Conservation (phyloP, 1,139 yeast genomes). For the Suhomyces terraborum region DNA sequence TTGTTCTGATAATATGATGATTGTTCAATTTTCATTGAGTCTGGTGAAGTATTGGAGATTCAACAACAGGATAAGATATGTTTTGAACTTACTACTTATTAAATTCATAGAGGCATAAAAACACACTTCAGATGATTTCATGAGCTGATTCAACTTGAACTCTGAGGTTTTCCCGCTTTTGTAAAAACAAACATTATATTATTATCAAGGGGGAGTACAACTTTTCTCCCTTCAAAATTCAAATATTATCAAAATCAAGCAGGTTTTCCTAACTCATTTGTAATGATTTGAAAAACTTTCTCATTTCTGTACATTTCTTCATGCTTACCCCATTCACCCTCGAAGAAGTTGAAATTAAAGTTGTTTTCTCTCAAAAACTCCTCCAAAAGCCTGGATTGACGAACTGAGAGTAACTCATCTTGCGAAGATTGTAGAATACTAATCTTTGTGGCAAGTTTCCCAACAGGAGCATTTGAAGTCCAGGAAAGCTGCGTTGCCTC, state of each 20-base stretch:
- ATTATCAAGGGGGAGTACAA: neutral
- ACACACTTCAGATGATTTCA: no score
- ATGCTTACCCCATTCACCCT: slow-evolving; percentile 36
- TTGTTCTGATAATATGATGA: no score
- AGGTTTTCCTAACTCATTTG: neutral
- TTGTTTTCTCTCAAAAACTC: slow-evolving; percentile 18
- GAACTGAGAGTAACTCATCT: slow-evolving; percentile 37
- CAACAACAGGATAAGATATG: no score
- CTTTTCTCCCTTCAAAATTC: neutral
- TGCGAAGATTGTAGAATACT: slow-evolving; percentile 32
- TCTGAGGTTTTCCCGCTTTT: no score
- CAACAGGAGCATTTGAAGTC: slow-evolving; percentile 10
- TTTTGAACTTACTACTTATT: no score
- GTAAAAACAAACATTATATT: no score
- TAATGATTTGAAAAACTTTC: slow-evolving; percentile 21
- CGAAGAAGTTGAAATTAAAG: slow-evolving; percentile 11
- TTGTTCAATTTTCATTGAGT: no score
- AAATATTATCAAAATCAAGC: no score
- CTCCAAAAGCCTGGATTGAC: slow-evolving; percentile 26
- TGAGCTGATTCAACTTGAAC: no score
- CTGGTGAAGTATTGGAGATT: no score
- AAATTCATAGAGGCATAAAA: no score
- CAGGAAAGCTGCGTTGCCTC: slow-evolving; percentile 32
- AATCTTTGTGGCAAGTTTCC: slow-evolving; percentile 9
- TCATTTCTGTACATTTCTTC: slow-evolving; percentile 35